phyloP scores from a whole-genome alignment of 495 filamentous ascomycete genomes.

The Trichoderma parareesei region DNA sequence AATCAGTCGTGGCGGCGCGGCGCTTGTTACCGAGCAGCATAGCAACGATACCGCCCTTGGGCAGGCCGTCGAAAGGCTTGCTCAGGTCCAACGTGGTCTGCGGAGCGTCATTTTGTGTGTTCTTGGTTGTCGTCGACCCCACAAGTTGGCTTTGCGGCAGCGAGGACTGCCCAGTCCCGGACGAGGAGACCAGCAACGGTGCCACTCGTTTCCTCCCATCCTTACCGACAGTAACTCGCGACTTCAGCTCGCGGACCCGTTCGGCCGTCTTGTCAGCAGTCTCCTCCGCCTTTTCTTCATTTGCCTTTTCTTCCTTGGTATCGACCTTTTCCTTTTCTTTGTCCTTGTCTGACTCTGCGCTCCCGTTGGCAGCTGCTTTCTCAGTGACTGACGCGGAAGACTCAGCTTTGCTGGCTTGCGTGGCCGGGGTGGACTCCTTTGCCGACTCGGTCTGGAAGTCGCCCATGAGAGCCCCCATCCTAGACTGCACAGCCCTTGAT shows the following conservation, averaged over 20 bases:
- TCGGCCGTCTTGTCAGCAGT: conserved; percentile 46
- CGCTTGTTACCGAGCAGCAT: conserved; percentile 91
- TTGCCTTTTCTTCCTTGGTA: conserved; percentile 17
- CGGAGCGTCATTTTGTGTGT: conserved; percentile 61
- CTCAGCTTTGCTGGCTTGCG: conserved; percentile 33
- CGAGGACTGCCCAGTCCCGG: conserved; percentile 73
- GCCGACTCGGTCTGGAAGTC: conserved; percentile 45
- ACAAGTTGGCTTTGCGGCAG: conserved; percentile 79
- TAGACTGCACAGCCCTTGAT: conserved; percentile 75
- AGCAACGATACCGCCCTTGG: conserved; percentile 76
- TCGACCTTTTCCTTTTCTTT: conserved; percentile 17
- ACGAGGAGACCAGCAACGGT: conserved; percentile 80
- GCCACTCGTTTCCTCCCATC: conserved; percentile 95
- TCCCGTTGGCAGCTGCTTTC: conserved; percentile 30
- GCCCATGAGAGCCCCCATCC: conserved; percentile 97
- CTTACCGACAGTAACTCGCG: conserved; percentile 87
- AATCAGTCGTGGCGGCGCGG: conserved; percentile 62
- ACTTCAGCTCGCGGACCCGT: conserved; percentile 73
- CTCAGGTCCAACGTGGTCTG: conserved; percentile 85
- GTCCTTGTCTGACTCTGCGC: conserved; percentile 22
- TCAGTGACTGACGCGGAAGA: conserved; percentile 22
- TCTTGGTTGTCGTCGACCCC: conserved; percentile 54
- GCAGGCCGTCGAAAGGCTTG: conserved; percentile 88
- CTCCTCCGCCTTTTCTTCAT: conserved; percentile 35
- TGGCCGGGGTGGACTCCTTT: conserved; percentile 26